Evolutionary conservation across 768 basidiomycete species (phyloP), one percentile per base, ranked within the genome.

Genomic region (Tricholoma hemisulphureum): DNA sequence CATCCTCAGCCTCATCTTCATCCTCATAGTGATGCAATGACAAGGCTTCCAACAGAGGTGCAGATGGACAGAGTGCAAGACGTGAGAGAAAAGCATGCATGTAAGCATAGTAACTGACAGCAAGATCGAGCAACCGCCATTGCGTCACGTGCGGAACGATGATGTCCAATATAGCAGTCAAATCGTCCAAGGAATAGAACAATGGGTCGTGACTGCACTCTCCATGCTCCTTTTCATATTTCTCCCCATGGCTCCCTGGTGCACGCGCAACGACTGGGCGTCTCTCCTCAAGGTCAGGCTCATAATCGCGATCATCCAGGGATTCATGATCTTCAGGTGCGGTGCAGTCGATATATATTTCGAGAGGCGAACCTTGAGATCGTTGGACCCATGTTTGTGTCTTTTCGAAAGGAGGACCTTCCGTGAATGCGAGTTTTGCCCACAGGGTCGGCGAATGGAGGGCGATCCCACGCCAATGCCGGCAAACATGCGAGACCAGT

Each of bases 401-500:
- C 53, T 70, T 74, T 9, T 80, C 78, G 54, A 80, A 78, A 2
- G 80, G 78, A 3, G 75, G 70, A 23, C 68, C 74, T 34, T 72
- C 69, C 4, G 59, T 39, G 41, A 81, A 82, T 3, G 68, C 62
- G 37, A 88, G 72, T 28, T 58, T 68, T 10, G 80, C 81, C 87
- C 87, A 89, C 16, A 88, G 75, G 8, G 73, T 71, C 0, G 84
- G 82, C 0, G 80, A 81, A 28, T 78, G 77, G 26, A 87, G 55
- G 3, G 84, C 80, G 20, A 78, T 68, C 29, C 70, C 71, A 49
- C 86, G 82, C 86, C 86, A 88, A 56, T 78, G 82, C 23, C 63
- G 71, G 67, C 86, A 88, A 9, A 87, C 80, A 62, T 86, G 86
- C 16, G 85, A 86, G 13, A 80, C 83, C 61, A 84, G 71, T 26